Evolutionary conservation across 805 yeast species (phyloP).

Genomic region (Candida hungchunana): DNA sequence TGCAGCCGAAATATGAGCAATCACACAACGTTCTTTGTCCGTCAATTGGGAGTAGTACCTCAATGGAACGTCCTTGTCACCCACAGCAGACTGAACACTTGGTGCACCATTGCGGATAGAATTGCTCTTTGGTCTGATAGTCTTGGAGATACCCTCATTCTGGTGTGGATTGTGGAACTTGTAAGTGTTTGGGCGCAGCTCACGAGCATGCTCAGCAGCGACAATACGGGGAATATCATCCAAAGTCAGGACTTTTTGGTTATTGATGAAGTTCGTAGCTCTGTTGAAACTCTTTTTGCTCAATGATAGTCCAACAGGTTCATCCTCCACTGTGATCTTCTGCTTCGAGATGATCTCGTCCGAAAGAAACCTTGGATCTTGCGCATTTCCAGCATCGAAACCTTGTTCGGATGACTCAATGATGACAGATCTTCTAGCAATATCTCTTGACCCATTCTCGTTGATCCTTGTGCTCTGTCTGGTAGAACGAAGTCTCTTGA

Average conservation of each 20-base stretch:
- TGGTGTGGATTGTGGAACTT: conserved; percentile 58
- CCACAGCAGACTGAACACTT: conserved; percentile 6
- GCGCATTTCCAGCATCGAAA: conserved; percentile 5
- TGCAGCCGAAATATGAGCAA: conserved; percentile 56
- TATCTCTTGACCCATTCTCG: conserved; percentile 45
- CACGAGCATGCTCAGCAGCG: conserved; percentile 94
- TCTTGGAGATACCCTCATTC: conserved; percentile 19
- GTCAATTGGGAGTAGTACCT: conserved; percentile 63
- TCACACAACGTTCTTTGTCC: conserved; percentile 50
- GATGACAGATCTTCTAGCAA: conserved; percentile 64
- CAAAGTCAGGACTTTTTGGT: conserved; percentile 80
- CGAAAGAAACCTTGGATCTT: conserved; percentile 8
- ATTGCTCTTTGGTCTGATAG: conserved; percentile 19
- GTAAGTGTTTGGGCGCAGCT: conserved; percentile 87
- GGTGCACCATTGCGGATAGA: conserved; percentile 18
- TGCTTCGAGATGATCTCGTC: conserved; percentile 23
- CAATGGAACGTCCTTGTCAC: conserved; percentile 6
- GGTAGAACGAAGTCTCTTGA: conserved; percentile 68
- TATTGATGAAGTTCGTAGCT: conserved; percentile 68
- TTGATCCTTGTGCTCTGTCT: conserved; percentile 61
- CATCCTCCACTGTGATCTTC: conserved; percentile 29
- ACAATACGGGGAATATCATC: conserved; percentile 97
- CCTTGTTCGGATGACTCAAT: conserved; percentile 34
- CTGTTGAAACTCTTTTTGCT: conserved; percentile 48
- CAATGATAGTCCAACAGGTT: conserved; percentile 49